phyloP scores from a whole-genome alignment of 2,329 filamentous ascomycete genomes.

The Fusarium sp. region DNA sequence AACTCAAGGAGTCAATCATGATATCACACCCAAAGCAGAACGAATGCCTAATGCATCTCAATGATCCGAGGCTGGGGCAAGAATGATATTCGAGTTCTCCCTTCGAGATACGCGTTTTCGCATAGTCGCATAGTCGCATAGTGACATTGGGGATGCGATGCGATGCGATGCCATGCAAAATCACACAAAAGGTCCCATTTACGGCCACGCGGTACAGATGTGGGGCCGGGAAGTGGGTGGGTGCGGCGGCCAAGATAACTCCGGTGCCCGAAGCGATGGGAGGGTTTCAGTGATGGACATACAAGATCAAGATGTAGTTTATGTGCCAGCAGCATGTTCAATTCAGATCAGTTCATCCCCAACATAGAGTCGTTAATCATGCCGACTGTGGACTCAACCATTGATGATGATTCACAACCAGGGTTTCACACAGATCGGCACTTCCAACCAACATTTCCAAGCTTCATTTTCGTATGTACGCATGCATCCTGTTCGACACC shows the following conservation, averaged over 20 bases:
- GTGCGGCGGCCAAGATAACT: slow-evolving; percentile 24
- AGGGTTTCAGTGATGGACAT: not conserved
- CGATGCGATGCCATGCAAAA: not conserved
- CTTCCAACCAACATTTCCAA: slow-evolving; percentile 2
- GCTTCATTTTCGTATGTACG: slow-evolving; percentile 20
- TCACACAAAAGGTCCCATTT: not conserved
- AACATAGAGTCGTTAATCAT: not conserved
- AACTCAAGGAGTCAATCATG: not conserved
- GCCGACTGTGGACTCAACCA: not conserved
- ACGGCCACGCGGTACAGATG: slow-evolving; percentile 10
- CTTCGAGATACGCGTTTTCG: slow-evolving; percentile 17
- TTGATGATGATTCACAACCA: slow-evolving; percentile 17
- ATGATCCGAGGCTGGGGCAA: not conserved
- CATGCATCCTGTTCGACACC: not conserved
- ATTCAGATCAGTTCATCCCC: not conserved
- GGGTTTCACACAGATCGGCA: slow-evolving; percentile 20
- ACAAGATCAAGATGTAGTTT: not conserved
- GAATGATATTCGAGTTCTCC: not conserved
- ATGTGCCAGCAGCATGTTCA: not conserved
- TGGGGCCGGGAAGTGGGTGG: slow-evolving; percentile 32
- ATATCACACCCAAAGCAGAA: not conserved
- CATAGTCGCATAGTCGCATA: slow-evolving; percentile 25
- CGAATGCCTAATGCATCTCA: not conserved
- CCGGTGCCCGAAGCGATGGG: slow-evolving; percentile 1
- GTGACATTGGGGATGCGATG: not conserved